Evolutionary conservation across 495 filamentous ascomycete species (phyloP), one percentile per base, ranked within the genome.

Genomic region (Hypoxylon trugodes): DNA sequence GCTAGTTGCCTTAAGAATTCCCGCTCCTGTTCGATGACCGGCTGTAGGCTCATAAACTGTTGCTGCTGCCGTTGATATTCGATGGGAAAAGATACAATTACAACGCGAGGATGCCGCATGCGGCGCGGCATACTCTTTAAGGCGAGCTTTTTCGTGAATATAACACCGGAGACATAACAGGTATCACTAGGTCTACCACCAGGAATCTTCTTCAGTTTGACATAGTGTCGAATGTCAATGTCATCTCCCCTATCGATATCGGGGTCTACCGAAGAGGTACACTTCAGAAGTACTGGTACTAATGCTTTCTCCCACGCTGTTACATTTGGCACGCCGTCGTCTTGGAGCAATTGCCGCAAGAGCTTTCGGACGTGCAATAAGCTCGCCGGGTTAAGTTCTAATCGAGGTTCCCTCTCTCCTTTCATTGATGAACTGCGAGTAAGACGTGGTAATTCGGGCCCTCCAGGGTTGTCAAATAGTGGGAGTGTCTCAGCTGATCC

Each of bases 171-270:
- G 22, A 99, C 88, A 73, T 98, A 98, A 7, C 87, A 86, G 2
- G 95, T 98, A 75, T 99, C 96, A 13, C 90, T 86, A 35, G 95
- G 95, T 47, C 83, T 85, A 22, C 93, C 95, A 15, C 94, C 93
- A 1, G 93, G 89, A 4, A 97, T 93, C 70, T 96, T 96, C 69
- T 99, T 99, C 16, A 99, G 77, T 74, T 99, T 99, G 38, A 99
- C 89, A 69, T 97, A 99, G 68, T 98, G 94, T n/a, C 95, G 86
- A 59, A 99, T 97, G 73, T 99, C 94, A 77, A 98, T 97, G 68
- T 94, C 90, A 69, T 99, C 96, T 1, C 91, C 92, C 41, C 81
- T 82, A 46, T 93, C 87, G 18, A 97, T 88, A 73, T 97, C 87
- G 3, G 96, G 96, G 65, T 96, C 91, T 15, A 99, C 92, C 67